Evolutionary conservation across 2,329 filamentous ascomycete genomes (phyloP).

Genomic region (Pezicula radicicola): DNA sequence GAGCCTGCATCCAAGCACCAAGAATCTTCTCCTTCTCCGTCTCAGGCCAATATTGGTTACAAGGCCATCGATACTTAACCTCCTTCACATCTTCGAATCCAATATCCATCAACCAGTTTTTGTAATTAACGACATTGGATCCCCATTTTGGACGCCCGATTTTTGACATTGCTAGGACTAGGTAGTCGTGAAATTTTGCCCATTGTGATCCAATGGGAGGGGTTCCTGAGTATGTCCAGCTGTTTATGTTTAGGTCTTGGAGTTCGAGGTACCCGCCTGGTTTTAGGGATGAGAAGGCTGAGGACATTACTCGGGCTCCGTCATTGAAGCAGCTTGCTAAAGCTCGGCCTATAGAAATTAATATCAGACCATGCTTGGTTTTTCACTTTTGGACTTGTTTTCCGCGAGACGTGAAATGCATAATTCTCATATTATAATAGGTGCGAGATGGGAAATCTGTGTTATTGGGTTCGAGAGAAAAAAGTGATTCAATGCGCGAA

Average conservation of each 20-base stretch:
- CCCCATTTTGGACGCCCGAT: no score
- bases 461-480: no score
- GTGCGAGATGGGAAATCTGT: no score
- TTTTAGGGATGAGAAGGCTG: not conserved
- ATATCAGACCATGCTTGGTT: no score
- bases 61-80: slow-evolving; percentile 44
- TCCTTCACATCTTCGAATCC: slow-evolving; percentile 50
- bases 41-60: slow-evolving; percentile 47
- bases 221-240: not conserved
- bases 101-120: slow-evolving; percentile 27
- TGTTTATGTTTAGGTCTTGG: slow-evolving; percentile 17
- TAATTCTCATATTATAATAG: no score
- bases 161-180: no score
- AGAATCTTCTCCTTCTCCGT: slow-evolving; percentile 44
- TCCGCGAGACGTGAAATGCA: no score
- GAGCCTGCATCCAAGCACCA: slow-evolving; percentile 25
- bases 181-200: no score
- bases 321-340: slow-evolving; percentile 24
- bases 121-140: not conserved
- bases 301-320: not conserved
- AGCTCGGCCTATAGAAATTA: slow-evolving; percentile 25
- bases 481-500: no score
- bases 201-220: no score
- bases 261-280: slow-evolving; percentile 28
- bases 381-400: no score